Evolutionary conservation across 2,329 filamentous ascomycete genomes (phyloP), one percentile per base, ranked within the genome.

Genomic region (Hansfordia pulvinata): DNA sequence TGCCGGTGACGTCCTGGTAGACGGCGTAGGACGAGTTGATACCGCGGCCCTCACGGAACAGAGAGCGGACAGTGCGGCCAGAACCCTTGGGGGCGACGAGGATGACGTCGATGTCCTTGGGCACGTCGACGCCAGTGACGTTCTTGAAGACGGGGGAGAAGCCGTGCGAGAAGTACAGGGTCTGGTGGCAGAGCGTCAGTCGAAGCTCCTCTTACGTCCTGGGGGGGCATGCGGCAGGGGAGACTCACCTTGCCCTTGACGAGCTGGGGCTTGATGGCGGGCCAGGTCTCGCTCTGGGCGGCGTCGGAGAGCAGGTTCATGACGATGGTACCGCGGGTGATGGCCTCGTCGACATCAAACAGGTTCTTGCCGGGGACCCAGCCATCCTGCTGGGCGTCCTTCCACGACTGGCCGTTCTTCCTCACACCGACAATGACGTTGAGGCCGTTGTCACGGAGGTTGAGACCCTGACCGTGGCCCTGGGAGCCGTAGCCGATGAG

Each of bases 111-210:
- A 98, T 81, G 64, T 96, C 81, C 42, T 58, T 73, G 62, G 90
- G 90, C 38, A 94, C 83, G 37, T 98, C 90, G 55, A 98, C 90
- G 64, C 94, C 93, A 73, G 90, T 98, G 55, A 90, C 77, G 59
- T 93, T 79, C 73, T 94, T 94, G 83, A 98, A 98, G 62, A 98
- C 86, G 55, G 90, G 90, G 38, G 90, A 96, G 82, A 98, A 98
- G 53, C 90, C 90, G 76, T 98, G 90, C 46, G 90, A 96, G 76
- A 98, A 98, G 80, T 98, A 98, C 46, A 98, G 83, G 35, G 90
- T 98, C 88, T 90, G 39, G 5, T 20, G 31, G 34, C 13, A 32
- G 22, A 23, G 14, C 27, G 36, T 50, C 35, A 51, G 42, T 26
- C 26, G 20, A 20, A n/a, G n/a, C n/a, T n/a, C n/a, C 11, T 20